A percentile compares a stretch with the other conserved stretches of the same genome.
These are phyloP conservation scores for Yamadazyma olivae DNA, from an alignment of 805 yeast genomes.

Conservation along the genomic window DNA sequence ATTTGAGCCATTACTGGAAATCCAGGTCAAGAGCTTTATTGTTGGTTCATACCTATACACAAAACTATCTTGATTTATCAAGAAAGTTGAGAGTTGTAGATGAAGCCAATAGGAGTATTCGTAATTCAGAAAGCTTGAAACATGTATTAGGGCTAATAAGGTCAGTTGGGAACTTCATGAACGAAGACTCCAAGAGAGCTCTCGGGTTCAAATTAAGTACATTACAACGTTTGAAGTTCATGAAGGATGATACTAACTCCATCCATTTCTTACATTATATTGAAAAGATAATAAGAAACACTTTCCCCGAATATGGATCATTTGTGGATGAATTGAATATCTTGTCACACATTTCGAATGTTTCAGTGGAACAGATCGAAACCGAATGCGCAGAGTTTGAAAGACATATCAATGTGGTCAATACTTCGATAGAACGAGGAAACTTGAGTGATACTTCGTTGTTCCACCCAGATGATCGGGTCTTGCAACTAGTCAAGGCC, in stretches of 20 bases:
- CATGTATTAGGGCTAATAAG: conserved; percentile 79
- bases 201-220: conserved; percentile 88
- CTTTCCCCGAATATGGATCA: conserved; percentile 72
- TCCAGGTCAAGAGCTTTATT: conserved; percentile 83
- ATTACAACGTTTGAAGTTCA: conserved; percentile 83
- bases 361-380: conserved; percentile 79
- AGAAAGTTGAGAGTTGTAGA: conserved; percentile 68
- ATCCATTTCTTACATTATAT: conserved; percentile 91
- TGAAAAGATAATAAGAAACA: conserved; percentile 79
- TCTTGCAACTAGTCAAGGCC: conserved; percentile 57
- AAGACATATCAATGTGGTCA: conserved; percentile 63
- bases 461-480: conserved; percentile 82
- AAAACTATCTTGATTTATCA: conserved; percentile 72
- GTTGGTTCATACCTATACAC: conserved; percentile 66
- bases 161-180: conserved; percentile 95
- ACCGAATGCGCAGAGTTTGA: conserved; percentile 67
- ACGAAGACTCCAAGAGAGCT: conserved; percentile 88
- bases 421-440: conserved; percentile 74
- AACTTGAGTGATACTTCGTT: conserved; percentile 73
- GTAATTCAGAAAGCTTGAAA: conserved; percentile 63
- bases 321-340: conserved; percentile 73
- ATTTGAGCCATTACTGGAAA: conserved; percentile 87
- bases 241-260: conserved; percentile 84
- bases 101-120: conserved; percentile 64
- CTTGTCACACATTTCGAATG: conserved; percentile 58